Conservation (phyloP, 169 alveolate genomes). For the Ichthyophthirius multifiliis region DNA sequence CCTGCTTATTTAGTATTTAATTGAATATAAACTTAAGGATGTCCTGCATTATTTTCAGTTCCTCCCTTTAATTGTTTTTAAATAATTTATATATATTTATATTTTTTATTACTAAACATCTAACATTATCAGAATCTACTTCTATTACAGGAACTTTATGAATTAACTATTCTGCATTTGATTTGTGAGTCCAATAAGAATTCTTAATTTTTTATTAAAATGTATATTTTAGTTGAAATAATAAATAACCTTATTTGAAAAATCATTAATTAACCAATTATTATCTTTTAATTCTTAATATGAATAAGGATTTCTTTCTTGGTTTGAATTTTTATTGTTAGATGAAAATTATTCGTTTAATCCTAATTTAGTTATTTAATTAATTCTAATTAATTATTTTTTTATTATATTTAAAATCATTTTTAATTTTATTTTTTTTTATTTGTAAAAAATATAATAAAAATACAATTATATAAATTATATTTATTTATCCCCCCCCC, state of each 20-base stretch:
- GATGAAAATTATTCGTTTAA: no score
- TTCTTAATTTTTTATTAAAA: neutral
- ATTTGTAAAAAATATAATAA: no score
- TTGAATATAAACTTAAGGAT: conserved; percentile 46
- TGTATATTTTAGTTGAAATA: neutral
- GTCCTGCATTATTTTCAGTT: conserved; percentile 47
- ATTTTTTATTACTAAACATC: conserved; percentile 22
- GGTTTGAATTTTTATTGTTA: no score
- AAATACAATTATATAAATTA: no score
- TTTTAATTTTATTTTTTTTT: no score
- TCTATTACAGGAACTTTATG: conserved; percentile 37
- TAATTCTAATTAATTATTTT: no score
- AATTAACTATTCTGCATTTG: conserved; percentile 42
- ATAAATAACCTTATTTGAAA: neutral
- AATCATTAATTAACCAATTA: neutral
- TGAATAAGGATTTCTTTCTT: neutral
- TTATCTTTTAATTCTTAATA: neutral
- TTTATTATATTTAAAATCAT: no score
- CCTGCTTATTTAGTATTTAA: conserved; percentile 43
- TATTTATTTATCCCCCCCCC: no score
- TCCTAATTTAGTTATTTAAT: no score
- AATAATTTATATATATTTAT: neutral
- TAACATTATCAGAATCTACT: conserved; percentile 28
- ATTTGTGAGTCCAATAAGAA: conserved; percentile 42
- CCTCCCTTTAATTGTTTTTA: conserved; percentile 39